Conservation (phyloP, 1,284 basidiomycete species). For the Bjerkandera adusta region DNA sequence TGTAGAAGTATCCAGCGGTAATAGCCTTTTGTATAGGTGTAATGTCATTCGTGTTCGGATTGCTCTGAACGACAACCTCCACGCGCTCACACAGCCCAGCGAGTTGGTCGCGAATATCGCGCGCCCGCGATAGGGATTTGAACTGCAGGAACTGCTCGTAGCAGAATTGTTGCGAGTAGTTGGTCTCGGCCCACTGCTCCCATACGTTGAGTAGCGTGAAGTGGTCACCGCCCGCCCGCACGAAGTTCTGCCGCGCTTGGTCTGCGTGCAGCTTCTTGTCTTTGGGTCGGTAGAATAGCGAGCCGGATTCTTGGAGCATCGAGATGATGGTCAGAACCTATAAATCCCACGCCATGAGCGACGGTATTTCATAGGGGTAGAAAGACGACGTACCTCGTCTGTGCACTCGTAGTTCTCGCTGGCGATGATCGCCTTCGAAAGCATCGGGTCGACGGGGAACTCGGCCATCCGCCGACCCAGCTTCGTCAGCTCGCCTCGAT, state of each 20-base stretch:
- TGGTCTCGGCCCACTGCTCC: slow-evolving; percentile 98
- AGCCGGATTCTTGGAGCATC: slow-evolving; percentile 95
- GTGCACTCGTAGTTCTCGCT: slow-evolving; percentile 95
- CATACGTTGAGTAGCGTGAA: slow-evolving; percentile 97
- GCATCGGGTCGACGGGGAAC: slow-evolving; percentile 98
- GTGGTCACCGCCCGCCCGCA: slow-evolving; percentile 95
- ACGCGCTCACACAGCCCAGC: slow-evolving; percentile 95
- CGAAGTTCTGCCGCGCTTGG: slow-evolving; percentile 95
- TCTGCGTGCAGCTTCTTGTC: slow-evolving; percentile 96
- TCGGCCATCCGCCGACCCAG: slow-evolving; percentile 97
- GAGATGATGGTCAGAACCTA: slow-evolving; percentile 94
- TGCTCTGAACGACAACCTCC: slow-evolving; percentile 86
- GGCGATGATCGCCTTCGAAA: slow-evolving; percentile 95
- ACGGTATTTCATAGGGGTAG: background rate
- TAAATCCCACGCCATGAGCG: background rate
- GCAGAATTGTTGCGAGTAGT: slow-evolving; percentile 93
- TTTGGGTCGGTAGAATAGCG: slow-evolving; percentile 96
- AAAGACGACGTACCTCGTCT: slow-evolving; percentile 84
- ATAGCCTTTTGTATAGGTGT: slow-evolving; percentile 93
- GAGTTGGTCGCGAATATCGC: slow-evolving; percentile 96
- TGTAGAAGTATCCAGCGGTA: slow-evolving; percentile 95
- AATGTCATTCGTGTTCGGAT: slow-evolving; percentile 90
- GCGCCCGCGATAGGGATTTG: slow-evolving; percentile 91
- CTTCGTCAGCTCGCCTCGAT: slow-evolving; percentile 94
- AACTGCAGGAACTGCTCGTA: slow-evolving; percentile 98